Evolutionary conservation across 164 flowering plant species (phyloP).

Genomic region (Taxillus chinensis): DNA sequence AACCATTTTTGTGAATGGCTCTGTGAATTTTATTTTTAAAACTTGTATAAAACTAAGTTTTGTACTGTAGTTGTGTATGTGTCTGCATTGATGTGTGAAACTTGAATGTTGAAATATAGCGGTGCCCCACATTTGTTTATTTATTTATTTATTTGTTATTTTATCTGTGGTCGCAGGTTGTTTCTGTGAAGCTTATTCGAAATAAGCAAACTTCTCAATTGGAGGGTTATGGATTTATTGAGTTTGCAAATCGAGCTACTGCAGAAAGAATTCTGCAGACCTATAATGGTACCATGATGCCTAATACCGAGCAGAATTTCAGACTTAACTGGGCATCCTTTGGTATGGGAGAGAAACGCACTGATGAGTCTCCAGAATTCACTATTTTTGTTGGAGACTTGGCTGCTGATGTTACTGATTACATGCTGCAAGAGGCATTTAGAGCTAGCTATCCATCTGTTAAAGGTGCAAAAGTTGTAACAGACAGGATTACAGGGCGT

Average conservation of each 20-base stretch:
- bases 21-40: no score
- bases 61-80: no score
- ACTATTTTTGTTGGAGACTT: slow-evolving; percentile 63
- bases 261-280: slow-evolving; percentile 45
- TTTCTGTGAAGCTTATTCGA: slow-evolving; percentile 36
- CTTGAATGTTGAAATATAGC: not conserved
- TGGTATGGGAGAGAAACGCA: slow-evolving; percentile 40
- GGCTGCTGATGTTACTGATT: slow-evolving; percentile 56
- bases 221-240: slow-evolving; percentile 59
- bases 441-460: slow-evolving; percentile 31
- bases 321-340: slow-evolving; percentile 56
- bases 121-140: not conserved
- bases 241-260: slow-evolving; percentile 34
- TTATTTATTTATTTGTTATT: not conserved
- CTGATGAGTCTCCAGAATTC: slow-evolving; percentile 37
- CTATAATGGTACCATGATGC: slow-evolving; percentile 39
- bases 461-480: slow-evolving; percentile 62
- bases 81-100: no score
- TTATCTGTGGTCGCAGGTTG: slow-evolving; percentile 22
- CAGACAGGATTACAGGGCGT: slow-evolving; percentile 45
- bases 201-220: slow-evolving; percentile 42
- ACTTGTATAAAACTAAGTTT: no score
- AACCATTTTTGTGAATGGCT: no score
- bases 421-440: slow-evolving; percentile 42
- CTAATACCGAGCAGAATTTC: slow-evolving; percentile 37